Base-by-base conservation (phyloP, 306 rosid genomes). In the Cucurbita moschata region DNA sequence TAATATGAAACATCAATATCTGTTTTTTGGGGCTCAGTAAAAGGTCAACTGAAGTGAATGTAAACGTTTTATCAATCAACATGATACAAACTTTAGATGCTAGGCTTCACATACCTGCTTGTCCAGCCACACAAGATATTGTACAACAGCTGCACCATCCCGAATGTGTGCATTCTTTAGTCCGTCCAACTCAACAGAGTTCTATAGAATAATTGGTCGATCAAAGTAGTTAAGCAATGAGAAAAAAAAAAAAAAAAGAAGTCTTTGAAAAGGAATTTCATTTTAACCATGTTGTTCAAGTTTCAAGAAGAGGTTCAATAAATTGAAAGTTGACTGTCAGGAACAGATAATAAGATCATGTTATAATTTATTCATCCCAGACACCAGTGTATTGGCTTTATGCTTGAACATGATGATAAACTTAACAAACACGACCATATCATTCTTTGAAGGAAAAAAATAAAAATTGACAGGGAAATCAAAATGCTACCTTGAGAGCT, bases 111-210 rank as follows among this genome's bases (percentile, higher is more conserved):
- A 43, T 84, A 95, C 99, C 95, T 89, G 82, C 77, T 82, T 77
- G 82, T 95, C 97, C 81, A 95, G 81, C 99, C 99, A 95, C 49
- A 85, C 90, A 88, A 91, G 96, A 83, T 85, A 95, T 74, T 95
- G 99, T 73, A 89, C 97, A 60, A 95, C 89, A 15, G 99, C 99
- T 67, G 89, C 97, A 72, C 99, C 99, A 79, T 95, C 99, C 65
- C 99, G 90, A 80, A 95, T 26, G 76, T 95, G 97, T 21, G 99
- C 87, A 40, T 81, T 85, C 82, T 71, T 89, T 72, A 95, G 82
- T 72, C 99, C 97, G 55, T 91, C 92, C 92, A 95, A 83, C 77
- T 95, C 99, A 64, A 86, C 84, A 4, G 92, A 79, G 83, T 95
- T 95, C 99, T 95, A 72, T 53, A 72, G 81, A 35, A 75, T 71